phyloP scores from a whole-genome alignment of 495 filamentous ascomycete species.

The Penicillium crystallinum region DNA sequence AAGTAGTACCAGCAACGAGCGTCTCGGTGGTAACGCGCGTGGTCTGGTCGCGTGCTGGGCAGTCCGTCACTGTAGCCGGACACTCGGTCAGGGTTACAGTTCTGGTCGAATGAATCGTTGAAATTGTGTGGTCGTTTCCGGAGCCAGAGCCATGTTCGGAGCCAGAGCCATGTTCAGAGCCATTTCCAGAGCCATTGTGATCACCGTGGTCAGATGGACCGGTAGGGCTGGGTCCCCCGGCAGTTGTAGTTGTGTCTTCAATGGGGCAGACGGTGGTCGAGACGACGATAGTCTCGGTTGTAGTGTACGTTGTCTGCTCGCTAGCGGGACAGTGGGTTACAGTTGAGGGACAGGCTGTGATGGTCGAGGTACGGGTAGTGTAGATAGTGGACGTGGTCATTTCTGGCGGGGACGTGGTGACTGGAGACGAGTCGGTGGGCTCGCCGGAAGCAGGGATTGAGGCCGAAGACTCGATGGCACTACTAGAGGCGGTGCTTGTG shows the following conservation, averaged over 20 bases:
- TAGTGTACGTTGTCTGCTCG: slow-evolving; percentile 13
- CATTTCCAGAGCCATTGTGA: not conserved
- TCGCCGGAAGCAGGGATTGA: not conserved
- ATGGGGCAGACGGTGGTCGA: slow-evolving; percentile 29
- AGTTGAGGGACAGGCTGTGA: slow-evolving; percentile 28
- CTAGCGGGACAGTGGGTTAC: slow-evolving; percentile 23
- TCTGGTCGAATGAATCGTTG: slow-evolving; percentile 15
- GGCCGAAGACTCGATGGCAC: not conserved
- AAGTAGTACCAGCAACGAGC: slow-evolving; percentile 12
- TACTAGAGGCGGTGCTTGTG: not conserved
- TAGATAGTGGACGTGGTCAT: slow-evolving; percentile 34
- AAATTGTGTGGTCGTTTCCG: slow-evolving; percentile 3
- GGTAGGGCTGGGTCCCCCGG: slow-evolving; percentile 2
- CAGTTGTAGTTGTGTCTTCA: slow-evolving; percentile 6
- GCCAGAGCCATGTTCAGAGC: too few relatives aligned
- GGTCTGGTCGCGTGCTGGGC: slow-evolving; percentile 17
- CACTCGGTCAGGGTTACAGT: slow-evolving; percentile 17
- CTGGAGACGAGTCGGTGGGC: not conserved
- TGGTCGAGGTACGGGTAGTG: slow-evolving; percentile 28
- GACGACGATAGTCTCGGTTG: slow-evolving; percentile 25
- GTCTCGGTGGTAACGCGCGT: slow-evolving; percentile 20
- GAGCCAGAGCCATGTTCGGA: not conserved
- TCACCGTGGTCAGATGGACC: slow-evolving; percentile 1
- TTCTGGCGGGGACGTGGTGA: not conserved
- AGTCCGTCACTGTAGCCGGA: slow-evolving; percentile 17